These are phyloP conservation scores for Narthecium ossifragum DNA, from an alignment of 106 monocot species.

Conservation along the genomic window DNA sequence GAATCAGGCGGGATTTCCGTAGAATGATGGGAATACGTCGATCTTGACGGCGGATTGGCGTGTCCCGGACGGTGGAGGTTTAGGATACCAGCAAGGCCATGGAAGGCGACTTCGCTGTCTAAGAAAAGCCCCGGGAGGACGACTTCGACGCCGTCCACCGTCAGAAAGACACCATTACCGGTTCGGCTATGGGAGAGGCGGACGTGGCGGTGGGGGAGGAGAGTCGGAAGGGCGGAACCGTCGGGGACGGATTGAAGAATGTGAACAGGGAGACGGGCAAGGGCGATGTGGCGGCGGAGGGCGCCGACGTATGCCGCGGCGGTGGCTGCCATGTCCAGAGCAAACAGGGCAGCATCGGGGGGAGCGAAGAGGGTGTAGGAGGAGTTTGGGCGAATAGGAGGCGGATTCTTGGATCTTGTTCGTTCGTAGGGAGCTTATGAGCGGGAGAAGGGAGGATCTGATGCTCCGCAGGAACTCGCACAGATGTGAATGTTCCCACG, in stretches of 20 bases:
- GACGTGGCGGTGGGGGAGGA: conserved; percentile 10
- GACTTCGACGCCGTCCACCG: conserved; percentile 15
- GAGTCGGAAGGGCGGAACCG: conserved; percentile 4
- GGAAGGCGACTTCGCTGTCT: conserved; percentile 8
- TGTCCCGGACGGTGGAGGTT: background rate
- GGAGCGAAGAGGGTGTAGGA: conserved; percentile 25
- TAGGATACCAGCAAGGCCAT: conserved; percentile 22
- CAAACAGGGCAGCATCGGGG: conserved; percentile 18
- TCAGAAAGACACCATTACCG: conserved; percentile 1
- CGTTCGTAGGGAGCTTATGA: too few species aligned
- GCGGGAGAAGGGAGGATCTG: conserved; percentile 3
- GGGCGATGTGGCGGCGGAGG: conserved; percentile 23
- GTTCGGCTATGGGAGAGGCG: conserved; percentile 1
- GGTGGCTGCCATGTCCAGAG: conserved; percentile 9
- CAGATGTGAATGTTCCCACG: too few species aligned
- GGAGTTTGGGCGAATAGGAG: conserved; percentile 21
- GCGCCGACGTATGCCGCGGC: conserved; percentile 16
- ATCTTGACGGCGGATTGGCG: background rate
- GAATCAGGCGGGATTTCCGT: background rate
- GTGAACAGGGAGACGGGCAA: conserved; percentile 9
- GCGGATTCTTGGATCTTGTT: conserved; percentile 19
- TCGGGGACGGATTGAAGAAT: conserved; percentile 2
- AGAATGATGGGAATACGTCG: background rate
- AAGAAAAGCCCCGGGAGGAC: conserved; percentile 15
- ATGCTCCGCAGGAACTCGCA: too few species aligned